These are phyloP conservation scores for Silybum marianum DNA, from an alignment of 129 eudicot species.

Conservation along the genomic window DNA sequence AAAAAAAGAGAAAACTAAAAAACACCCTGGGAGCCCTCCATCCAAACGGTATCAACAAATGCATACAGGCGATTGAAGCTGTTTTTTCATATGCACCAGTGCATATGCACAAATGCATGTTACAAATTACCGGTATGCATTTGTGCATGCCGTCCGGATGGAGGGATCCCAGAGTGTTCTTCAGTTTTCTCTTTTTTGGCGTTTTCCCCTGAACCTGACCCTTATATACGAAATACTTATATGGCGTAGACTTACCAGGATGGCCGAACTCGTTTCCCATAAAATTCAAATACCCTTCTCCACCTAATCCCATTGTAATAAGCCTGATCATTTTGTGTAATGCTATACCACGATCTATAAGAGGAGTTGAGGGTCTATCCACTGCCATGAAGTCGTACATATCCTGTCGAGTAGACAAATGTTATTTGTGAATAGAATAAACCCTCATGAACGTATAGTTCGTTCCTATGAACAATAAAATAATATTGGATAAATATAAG, in stretches of 20 bases:
- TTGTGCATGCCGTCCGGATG: too few relatives aligned
- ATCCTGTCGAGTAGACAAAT: conserved; percentile 62
- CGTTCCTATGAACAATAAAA: background rate
- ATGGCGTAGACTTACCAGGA: conserved; percentile 63
- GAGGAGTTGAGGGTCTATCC: conserved; percentile 91
- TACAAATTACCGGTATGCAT: too few relatives aligned
- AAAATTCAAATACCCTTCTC: conserved; percentile 96
- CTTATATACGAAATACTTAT: background rate
- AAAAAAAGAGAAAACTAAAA: too few relatives aligned
- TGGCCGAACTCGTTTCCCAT: conserved; percentile 99
- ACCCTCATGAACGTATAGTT: background rate
- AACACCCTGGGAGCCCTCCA: too few relatives aligned
- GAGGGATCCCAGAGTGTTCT: too few relatives aligned
- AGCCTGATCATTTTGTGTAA: conserved; percentile 98
- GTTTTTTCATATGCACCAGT: too few relatives aligned
- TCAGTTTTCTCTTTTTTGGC: too few relatives aligned
- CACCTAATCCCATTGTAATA: conserved; percentile 94
- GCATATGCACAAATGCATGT: too few relatives aligned
- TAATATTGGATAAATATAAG: too few relatives aligned
- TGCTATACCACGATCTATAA: conserved; percentile 95
- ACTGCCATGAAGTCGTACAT: conserved; percentile 99
- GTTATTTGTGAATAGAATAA: background rate
- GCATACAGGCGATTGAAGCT: too few relatives aligned
- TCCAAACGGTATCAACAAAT: too few relatives aligned
- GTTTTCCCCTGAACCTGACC: too few relatives aligned